Conservation (phyloP, 179 eudicot genomes). For the Carnegiea gigantea region DNA sequence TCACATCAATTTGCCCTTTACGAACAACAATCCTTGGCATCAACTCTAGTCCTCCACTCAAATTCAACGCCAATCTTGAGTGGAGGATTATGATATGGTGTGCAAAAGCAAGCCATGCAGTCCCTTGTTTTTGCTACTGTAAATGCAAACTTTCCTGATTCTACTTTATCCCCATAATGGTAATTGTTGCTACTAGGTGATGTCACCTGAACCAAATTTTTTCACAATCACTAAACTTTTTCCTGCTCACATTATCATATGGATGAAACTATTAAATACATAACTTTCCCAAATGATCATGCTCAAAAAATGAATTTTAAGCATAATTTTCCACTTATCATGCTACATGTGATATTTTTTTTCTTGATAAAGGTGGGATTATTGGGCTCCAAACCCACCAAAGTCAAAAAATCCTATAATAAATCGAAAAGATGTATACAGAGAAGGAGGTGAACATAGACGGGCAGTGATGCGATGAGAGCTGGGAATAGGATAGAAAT, state of each 20-base stretch:
- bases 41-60: conserved; percentile 70
- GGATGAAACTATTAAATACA: too few relatives aligned
- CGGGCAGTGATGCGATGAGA: conserved; percentile 1
- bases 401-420: neutral
- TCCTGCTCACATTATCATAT: neutral
- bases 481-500: neutral
- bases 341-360: too few relatives aligned
- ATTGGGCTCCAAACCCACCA: too few relatives aligned
- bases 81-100: conserved; percentile 48
- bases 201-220: conserved; percentile 42
- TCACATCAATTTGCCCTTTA: conserved; percentile 72
- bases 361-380: too few relatives aligned
- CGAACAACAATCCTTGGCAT: conserved; percentile 75
- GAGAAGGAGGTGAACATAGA: neutral
- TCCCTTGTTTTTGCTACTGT: conserved; percentile 61
- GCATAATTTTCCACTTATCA: too few relatives aligned
- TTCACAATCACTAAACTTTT: neutral
- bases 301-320: too few relatives aligned
- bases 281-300: too few relatives aligned
- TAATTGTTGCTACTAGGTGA: conserved; percentile 56
- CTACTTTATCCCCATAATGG: conserved; percentile 56
- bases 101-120: conserved; percentile 68
- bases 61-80: conserved; percentile 49
- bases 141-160: conserved; percentile 61
- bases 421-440: too few relatives aligned